Base-by-base conservation (phyloP, 2,329 filamentous ascomycete species). In the Fusarium heterosporum region DNA sequence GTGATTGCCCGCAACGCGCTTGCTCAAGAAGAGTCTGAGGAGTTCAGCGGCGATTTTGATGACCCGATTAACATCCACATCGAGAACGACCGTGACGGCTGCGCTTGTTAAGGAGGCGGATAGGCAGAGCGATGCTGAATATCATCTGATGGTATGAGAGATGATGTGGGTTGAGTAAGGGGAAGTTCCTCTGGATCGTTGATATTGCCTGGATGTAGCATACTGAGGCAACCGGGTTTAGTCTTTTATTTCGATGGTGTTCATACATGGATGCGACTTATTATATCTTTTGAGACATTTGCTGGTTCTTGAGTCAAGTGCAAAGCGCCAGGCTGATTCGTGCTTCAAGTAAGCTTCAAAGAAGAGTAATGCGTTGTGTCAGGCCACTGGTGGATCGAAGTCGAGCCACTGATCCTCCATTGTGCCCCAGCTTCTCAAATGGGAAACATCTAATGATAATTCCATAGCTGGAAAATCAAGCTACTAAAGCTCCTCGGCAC, bases 41-140 rank as follows among this genome's bases (percentile, higher is more conserved):
- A 99, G 79, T 99, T 96, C 81, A 96, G 92, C 78, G 93, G 93
- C 62, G 96, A 98, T 78, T 99, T 97, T 83, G 93, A 93, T 75
- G 96, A 98, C 78, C 95, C 95, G 49, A 98, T 99, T 81, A 97
- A 97, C 79, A 97, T 99, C 78, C 93, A 97, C 80, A 92, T 97
- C 72, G 94, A 97, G 81, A 93, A 93, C 78, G 93, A 96, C 74
- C 89, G 93, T 73, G 93, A 97, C 75, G 93, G 94, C 57, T 99
- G 96, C 80, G 89, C 94, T 73, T 99, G 96, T 83, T 99, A 86
- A 86, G 62, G 45, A 30, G 61, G 38, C 26, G 25, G 29, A 56
- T 68, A 57, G 38, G 47, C 42, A 47, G 29, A 41, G 51, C 13
- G 53, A 55, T 32, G 25, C n/a, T 28, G 14, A 40, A 55, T 47